Conservation (phyloP, 345 rosid species). For the Corchorus capsularis region DNA sequence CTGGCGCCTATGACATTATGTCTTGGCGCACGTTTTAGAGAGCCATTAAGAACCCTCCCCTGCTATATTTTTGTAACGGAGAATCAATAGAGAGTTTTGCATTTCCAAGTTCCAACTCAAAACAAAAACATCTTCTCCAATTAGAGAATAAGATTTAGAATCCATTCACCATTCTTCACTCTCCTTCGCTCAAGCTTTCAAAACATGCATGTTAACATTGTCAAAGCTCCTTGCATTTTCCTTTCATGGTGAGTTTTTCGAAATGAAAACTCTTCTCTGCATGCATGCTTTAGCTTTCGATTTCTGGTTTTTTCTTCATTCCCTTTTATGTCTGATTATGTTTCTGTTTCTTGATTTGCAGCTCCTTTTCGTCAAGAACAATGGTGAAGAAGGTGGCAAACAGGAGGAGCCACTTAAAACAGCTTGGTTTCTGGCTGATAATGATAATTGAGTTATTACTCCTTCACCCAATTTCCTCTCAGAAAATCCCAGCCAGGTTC, state of each 20-base stretch:
- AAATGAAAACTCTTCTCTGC: background rate
- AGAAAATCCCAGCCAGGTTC: conserved; percentile 41
- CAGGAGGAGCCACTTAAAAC: conserved; percentile 7
- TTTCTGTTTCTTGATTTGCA: background rate
- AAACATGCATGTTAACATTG: background rate
- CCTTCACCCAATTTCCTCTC: conserved; percentile 12
- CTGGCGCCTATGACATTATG: background rate
- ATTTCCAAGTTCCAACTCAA: background rate
- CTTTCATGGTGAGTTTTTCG: background rate
- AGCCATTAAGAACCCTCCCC: background rate
- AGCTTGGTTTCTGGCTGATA: background rate
- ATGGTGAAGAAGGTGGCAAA: conserved; percentile 25
- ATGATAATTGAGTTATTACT: conserved; percentile 8
- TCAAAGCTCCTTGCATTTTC: background rate
- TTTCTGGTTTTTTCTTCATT: background rate
- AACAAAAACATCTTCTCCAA: background rate
- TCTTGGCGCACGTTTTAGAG: background rate
- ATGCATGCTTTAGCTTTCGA: background rate
- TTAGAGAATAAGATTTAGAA: background rate
- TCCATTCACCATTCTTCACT: background rate
- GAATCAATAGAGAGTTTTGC: background rate
- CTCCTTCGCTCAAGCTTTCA: background rate
- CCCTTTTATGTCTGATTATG: background rate
- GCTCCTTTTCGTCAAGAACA: background rate
- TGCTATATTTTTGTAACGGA: background rate